A percentile compares a stretch with the other conserved stretches of the same genome.
Evolutionary conservation across 1,139 yeast genomes (phyloP).

Genomic region (Geotrichum candidum): DNA sequence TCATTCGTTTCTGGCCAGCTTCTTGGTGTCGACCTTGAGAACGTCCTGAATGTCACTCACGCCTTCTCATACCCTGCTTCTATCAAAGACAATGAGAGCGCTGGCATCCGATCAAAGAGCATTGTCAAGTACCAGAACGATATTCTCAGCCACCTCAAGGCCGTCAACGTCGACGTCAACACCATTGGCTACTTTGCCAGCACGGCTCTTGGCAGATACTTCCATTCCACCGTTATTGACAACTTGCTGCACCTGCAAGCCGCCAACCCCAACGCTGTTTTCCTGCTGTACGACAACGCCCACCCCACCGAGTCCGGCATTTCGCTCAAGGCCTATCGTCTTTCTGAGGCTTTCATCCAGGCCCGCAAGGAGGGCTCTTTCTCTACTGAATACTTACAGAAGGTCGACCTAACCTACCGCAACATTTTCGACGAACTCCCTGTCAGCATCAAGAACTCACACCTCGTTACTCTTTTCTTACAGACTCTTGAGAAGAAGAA

Average conservation of each 20-base stretch:
- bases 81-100: constrained; percentile 38
- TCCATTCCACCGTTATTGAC: constrained; percentile 61
- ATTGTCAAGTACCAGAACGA: constrained; percentile 69
- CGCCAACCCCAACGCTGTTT: constrained; percentile 55
- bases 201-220: constrained; percentile 57
- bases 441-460: constrained; percentile 56
- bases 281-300: constrained; percentile 69
- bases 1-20: constrained; percentile 68
- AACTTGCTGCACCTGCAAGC: constrained; percentile 61
- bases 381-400: constrained; percentile 58
- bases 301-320: constrained; percentile 55
- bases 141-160: constrained; percentile 55
- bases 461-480: constrained; percentile 42
- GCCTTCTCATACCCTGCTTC: constrained; percentile 56
- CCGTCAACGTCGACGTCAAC: constrained; percentile 63
- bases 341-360: constrained; percentile 56
- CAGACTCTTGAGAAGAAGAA: constrained; percentile 31
- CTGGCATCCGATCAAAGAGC: constrained; percentile 43
- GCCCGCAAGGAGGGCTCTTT: constrained; percentile 48
- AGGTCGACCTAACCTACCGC: constrained; percentile 56
- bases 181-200: constrained; percentile 82
- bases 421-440: constrained; percentile 72
- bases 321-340: constrained; percentile 63
- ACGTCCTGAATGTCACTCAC: constrained; percentile 49
- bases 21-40: constrained; percentile 61